Evolutionary conservation across 2,329 filamentous ascomycete genomes (phyloP), one percentile per base, ranked within the genome.

Genomic region (Pseudomassariella vexata): DNA sequence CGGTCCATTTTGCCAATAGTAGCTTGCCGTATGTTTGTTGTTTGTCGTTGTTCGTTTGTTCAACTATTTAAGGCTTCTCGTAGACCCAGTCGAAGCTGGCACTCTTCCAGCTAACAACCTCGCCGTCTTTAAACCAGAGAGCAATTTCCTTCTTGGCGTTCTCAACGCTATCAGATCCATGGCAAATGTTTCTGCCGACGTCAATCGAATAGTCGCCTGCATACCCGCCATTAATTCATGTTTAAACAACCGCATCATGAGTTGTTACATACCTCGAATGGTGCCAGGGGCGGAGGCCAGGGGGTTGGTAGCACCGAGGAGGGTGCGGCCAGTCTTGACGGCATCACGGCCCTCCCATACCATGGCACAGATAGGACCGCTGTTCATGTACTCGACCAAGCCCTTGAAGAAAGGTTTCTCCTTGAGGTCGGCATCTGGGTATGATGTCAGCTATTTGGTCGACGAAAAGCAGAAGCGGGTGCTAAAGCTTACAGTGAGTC

Each of bases 141-240:
- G 82, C 83, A 63, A 98, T 98, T 78, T 98, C 92, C 85, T 96
- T 95, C 84, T 96, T 79, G 70, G 92, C 92, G 74, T 79, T 95
- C 81, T 98, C 92, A 68, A 98, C 90, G 63, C 76, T 81, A 79
- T 98, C 92, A 68, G 88, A 95, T 64, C 92, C 92, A 82, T 98
- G 92, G 85, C 90, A 96, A 73, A 96, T 88, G 77, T 98, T 98
- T 67, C 90, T 87, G 71, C 92, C 92, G 62, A 88, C 82, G 56
- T 87, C 81, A 52, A 90, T 83, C 60, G 83, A 82, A 62, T 65
- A 88, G 73, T 89, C 83, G 9, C n/a, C 9, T 23, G 9, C 21
- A n/a, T 23, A n/a, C 21, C 9, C n/a, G 62, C 81, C 79, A 53
- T 19, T n/a, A 16, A 8, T 6, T n/a, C 6, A 22, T n/a, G n/a